phyloP scores from a whole-genome alignment of 1,284 basidiomycete genomes.

The Irpex sp. region DNA sequence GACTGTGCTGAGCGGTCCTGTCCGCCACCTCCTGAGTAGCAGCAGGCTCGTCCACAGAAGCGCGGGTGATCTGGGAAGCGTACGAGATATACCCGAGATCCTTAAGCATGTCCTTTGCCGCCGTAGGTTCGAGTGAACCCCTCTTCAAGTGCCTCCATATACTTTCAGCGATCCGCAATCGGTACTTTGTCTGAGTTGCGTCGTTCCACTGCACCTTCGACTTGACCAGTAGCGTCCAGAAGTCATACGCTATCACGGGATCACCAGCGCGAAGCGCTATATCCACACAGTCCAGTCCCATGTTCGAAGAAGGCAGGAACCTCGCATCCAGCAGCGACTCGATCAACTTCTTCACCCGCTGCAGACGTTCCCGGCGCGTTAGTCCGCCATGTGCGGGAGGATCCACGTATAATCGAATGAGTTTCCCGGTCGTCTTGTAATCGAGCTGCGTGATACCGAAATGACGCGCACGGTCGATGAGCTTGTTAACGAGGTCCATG shows the following conservation, averaged over 20 bases:
- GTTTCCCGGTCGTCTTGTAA: constrained; percentile 42
- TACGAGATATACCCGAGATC: constrained; percentile 22
- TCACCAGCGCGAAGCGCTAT: constrained; percentile 46
- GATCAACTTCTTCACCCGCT: constrained; percentile 41
- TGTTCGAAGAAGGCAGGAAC: constrained; percentile 37
- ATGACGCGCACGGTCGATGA: constrained; percentile 37
- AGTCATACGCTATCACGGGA: constrained; percentile 49
- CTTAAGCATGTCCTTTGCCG: constrained; percentile 32
- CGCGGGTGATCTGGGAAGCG: not conserved
- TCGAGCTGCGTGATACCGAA: constrained; percentile 34
- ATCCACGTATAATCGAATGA: constrained; percentile 43
- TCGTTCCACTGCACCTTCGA: constrained; percentile 49
- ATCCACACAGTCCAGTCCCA: constrained; percentile 49
- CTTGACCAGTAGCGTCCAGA: constrained; percentile 51
- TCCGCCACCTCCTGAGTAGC: not conserved
- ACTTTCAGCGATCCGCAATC: constrained; percentile 35
- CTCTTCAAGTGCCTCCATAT: constrained; percentile 29
- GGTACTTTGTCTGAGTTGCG: constrained; percentile 36
- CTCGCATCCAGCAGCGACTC: constrained; percentile 32
- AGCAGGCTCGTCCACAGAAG: not conserved
- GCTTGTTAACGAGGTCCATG: constrained; percentile 36
- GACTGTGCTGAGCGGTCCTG: not conserved
- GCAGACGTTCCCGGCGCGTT: constrained; percentile 28
- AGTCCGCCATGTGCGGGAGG: constrained; percentile 18
- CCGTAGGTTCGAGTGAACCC: constrained; percentile 27